phyloP scores from a whole-genome alignment of 2,329 filamentous ascomycete species.

The Epicoccum sorghinum region DNA sequence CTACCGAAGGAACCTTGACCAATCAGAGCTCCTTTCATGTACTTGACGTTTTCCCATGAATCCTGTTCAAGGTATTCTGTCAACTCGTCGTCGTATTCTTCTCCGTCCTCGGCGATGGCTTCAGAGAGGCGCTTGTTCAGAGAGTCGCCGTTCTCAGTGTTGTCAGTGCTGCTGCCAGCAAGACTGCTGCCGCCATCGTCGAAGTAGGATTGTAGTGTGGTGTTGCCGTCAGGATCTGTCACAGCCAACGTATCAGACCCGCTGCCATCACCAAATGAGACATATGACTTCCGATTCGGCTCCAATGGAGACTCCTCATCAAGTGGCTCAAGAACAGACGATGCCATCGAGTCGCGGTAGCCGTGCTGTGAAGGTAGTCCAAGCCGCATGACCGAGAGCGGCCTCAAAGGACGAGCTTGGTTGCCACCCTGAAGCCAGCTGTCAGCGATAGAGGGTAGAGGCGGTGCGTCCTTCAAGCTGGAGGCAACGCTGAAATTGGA shows the following conservation, averaged over 20 bases:
- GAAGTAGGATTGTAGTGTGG: constrained; percentile 76
- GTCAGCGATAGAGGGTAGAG: constrained; percentile 94
- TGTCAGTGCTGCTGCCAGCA: constrained; percentile 67
- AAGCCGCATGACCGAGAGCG: constrained; percentile 65
- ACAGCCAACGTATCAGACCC: constrained; percentile 73
- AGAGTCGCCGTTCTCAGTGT: constrained; percentile 68
- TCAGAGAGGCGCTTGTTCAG: constrained; percentile 83
- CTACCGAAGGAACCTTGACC: constrained; percentile 96
- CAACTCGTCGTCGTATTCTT: constrained; percentile 88
- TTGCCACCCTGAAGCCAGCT: constrained; percentile 74
- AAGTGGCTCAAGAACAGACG: constrained; percentile 84
- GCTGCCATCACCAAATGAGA: constrained; percentile 79
- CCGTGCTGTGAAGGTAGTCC: constrained; percentile 63
- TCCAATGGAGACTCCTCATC: constrained; percentile 89
- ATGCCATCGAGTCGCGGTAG: constrained; percentile 87
- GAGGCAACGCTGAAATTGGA: constrained; percentile 94
- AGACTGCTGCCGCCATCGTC: constrained; percentile 79
- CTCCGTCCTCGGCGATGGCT: constrained; percentile 86
- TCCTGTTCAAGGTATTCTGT: constrained; percentile 89
- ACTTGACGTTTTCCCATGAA: constrained; percentile 95
- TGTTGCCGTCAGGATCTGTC: constrained; percentile 77
- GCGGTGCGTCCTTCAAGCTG: constrained; percentile 88
- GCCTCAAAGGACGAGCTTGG: constrained; percentile 58
- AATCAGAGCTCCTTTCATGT: constrained; percentile 98
- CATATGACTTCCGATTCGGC: constrained; percentile 91